Evolutionary conservation across 192 early-diverging fungal species (phyloP), one percentile per base, ranked within the genome.

Genomic region (Coemansia sp.): DNA sequence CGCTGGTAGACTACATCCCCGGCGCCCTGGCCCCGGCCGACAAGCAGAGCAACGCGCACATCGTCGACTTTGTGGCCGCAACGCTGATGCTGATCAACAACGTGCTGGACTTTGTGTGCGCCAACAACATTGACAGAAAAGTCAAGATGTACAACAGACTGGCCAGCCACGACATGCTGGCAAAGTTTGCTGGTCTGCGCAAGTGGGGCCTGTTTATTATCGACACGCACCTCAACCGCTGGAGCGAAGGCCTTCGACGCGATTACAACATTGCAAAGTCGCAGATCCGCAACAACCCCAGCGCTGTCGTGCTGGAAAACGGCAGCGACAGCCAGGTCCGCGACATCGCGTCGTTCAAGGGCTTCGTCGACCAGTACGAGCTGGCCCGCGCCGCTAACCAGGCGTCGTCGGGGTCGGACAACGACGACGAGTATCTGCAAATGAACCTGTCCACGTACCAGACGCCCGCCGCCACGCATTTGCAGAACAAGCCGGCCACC

Each of bases 231-330:
- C 51, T 81, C 63, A 57, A 61, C 31, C 72, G 72, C 60, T 81
- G 78, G 78, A 70, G 72, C 16, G 73, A 72, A 66, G 28, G 33
- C 17, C 49, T 75, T 29, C 69, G 73, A 6, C 72, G 78, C 20
- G 78, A 81, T 56, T 81, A 81, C 69, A 81, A 81, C 60, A 66
- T 75, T 33, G 68, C 78, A 34, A 57, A 69, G 31, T 72, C 78
- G 20, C 69, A 67, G 63, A 42, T 48, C 7, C 25, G 16, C 8
- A 45, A 14, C 10, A 11, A 16, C 25, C 12, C 59, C 25, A 18
- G 49, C 16, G 55, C 65, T 30, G 18, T 50, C 2, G 56, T 74
- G 20, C 61, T 73, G 22, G 77, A 72, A 36, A 64, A 12, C 48
- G 66, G 69, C 48, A 45, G 59, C 4, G 76, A 73, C 61, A 79